phyloP scores from a whole-genome alignment of 1,284 basidiomycete genomes.

The Sparassis latifolia region DNA sequence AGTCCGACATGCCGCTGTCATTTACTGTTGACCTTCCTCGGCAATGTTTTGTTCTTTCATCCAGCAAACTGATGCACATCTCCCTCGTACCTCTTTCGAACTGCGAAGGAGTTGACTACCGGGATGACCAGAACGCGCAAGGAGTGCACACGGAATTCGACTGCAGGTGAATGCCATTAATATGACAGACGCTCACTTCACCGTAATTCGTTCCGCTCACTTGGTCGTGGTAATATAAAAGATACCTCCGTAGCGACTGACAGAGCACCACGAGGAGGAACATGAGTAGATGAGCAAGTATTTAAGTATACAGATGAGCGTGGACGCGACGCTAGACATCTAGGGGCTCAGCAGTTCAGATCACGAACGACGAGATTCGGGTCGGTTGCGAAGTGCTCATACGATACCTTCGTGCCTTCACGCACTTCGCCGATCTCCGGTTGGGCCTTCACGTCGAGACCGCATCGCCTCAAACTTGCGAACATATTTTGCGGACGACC shows the following conservation, averaged over 20 bases:
- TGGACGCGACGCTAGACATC: constrained; percentile 75
- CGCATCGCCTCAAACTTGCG: constrained; percentile 95
- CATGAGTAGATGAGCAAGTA: constrained; percentile 6
- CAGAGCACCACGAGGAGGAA: constrained; percentile 63
- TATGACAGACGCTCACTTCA: too few relatives aligned
- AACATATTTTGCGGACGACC: constrained; percentile 87
- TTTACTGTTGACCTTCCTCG: too few relatives aligned
- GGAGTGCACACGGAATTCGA: too few relatives aligned
- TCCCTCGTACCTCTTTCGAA: too few relatives aligned
- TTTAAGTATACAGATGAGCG: constrained; percentile 41
- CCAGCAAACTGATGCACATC: too few relatives aligned
- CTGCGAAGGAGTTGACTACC: too few relatives aligned
- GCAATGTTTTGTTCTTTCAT: too few relatives aligned
- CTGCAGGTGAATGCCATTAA: too few relatives aligned
- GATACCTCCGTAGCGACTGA: constrained; percentile 80
- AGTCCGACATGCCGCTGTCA: too few relatives aligned
- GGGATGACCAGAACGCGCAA: too few relatives aligned
- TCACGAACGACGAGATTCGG: constrained; percentile 67
- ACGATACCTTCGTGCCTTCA: constrained; percentile 96
- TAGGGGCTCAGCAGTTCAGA: constrained; percentile 94
- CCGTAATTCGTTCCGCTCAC: too few relatives aligned
- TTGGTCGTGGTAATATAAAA: constrained; percentile 66
- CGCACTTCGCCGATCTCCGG: constrained; percentile 95
- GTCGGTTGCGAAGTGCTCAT: constrained; percentile 64
- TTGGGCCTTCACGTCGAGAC: constrained; percentile 82